phyloP scores from a whole-genome alignment of 2,329 filamentous ascomycete species.

The Cladorrhinum sp. region DNA sequence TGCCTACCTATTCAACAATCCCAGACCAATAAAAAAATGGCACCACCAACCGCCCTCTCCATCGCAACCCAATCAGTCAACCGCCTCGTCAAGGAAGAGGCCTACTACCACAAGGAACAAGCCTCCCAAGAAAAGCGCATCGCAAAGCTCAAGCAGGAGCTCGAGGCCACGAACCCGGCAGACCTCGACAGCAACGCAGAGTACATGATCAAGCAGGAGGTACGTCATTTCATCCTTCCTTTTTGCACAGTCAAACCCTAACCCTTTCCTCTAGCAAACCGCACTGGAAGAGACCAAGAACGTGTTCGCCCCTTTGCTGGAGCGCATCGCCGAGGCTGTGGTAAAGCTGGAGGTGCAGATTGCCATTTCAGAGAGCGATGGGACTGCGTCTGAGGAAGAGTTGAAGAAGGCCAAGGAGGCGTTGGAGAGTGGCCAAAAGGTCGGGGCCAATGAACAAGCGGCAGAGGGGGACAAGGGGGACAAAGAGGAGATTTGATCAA shows the following conservation, averaged over 20 bases:
- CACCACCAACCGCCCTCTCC: constrained; percentile 69
- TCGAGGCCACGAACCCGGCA: constrained; percentile 42
- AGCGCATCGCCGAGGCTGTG: constrained; percentile 69
- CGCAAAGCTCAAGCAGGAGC: constrained; percentile 62
- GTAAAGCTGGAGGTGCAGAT: constrained; percentile 73
- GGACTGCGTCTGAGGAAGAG: constrained; percentile 45
- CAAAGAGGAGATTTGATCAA: neutral
- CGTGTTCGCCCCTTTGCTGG: constrained; percentile 69
- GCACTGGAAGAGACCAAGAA: constrained; percentile 85
- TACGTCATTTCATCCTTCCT: constrained; percentile 40
- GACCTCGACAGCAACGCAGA: constrained; percentile 71
- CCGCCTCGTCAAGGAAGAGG: constrained; percentile 87
- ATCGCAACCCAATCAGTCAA: constrained; percentile 77
- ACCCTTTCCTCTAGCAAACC: constrained; percentile 54
- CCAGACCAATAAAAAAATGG: constrained; percentile 51
- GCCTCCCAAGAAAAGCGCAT: constrained; percentile 70
- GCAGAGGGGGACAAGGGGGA: constrained; percentile 10
- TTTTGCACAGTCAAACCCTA: constrained; percentile 12
- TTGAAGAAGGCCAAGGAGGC: constrained; percentile 54
- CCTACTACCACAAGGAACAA: constrained; percentile 84
- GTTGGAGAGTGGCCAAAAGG: constrained; percentile 47
- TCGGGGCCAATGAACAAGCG: constrained; percentile 32
- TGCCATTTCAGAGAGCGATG: constrained; percentile 56
- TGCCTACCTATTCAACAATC: neutral
- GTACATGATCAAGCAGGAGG: constrained; percentile 83